Evolutionary conservation across 2,329 filamentous ascomycete genomes (phyloP).

Genomic region (Thyridium curvatum): DNA sequence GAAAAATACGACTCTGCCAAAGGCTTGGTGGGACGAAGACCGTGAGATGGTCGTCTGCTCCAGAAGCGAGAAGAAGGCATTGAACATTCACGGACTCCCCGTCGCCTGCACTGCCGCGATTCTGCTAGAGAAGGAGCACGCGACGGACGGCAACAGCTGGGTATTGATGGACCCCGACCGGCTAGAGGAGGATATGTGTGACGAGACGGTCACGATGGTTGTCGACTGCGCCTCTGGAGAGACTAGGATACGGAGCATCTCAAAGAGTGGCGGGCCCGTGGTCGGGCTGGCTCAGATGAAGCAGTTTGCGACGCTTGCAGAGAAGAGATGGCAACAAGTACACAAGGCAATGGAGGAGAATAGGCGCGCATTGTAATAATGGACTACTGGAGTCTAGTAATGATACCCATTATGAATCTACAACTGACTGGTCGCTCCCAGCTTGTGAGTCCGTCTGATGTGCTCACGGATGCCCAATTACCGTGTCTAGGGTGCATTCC

Average conservation of each 20-base stretch:
- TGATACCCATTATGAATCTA: not conserved
- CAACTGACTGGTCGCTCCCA: no score
- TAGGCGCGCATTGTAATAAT: not conserved
- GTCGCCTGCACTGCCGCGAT: conserved; percentile 73
- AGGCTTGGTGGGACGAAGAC: conserved; percentile 78
- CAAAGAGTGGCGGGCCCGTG: conserved; percentile 75
- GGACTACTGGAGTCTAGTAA: not conserved
- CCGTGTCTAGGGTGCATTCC: no score
- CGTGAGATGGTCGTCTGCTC: conserved; percentile 74
- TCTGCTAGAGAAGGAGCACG: conserved; percentile 59
- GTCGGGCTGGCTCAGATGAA: conserved; percentile 59
- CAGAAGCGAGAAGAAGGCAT: conserved; percentile 37
- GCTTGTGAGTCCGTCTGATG: no score
- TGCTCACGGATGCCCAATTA: no score
- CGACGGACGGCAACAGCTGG: conserved; percentile 53
- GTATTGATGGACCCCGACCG: conserved; percentile 82
- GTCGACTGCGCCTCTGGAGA: conserved; percentile 56
- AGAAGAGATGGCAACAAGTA: conserved; percentile 58
- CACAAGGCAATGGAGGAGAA: conserved; percentile 27
- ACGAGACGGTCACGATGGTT: conserved; percentile 76
- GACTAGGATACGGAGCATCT: conserved; percentile 61
- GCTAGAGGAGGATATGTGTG: conserved; percentile 80
- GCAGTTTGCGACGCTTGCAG: conserved; percentile 52
- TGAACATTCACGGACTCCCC: conserved; percentile 62
- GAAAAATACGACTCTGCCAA: conserved; percentile 68